Evolutionary conservation across 2,329 filamentous ascomycete genomes (phyloP), one percentile per base, ranked within the genome.

Genomic region (Canariomyces notabilis): DNA sequence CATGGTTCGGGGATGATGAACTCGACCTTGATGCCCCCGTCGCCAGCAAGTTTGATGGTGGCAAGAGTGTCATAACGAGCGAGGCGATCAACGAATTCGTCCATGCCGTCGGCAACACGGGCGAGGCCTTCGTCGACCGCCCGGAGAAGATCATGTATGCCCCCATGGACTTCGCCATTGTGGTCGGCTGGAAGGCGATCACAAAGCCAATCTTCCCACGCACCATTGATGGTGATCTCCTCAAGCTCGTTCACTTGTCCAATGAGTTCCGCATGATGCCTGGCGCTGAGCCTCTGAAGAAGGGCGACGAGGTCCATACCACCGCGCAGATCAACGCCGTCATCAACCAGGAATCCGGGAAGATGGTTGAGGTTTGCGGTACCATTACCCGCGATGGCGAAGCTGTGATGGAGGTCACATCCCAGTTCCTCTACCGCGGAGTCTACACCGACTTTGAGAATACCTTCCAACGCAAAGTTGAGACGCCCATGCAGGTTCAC

Each of bases 291-390:
- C 91, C 93, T 14, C 72, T 98, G 51, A 94, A 95, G 78, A 95
- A 95, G 72, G 93, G 89, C 22, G 93, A 98, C 64, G 81, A 90
- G 52, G 80, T 98, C 16, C 83, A 89, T 52, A 97, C 93, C 3
- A 95, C 88, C 45, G 93, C 93, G 35, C 89, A 94, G 66, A 87
- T 98, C 72, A 97, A 98, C 60, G 89, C 93, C 14, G 89, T 98
- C 60, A 85, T 98, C 73, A 98, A 97, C 72, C 90, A 98, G 67
- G 89, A 95, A 12, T 89, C 93, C 50, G 93, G 93, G 38, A 98
- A 98, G 77, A 96, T 98, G 90, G 94, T 98, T 15, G 94, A 98
- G 69, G 91, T 98, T n/a, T 96, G 90, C 61, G 93, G 93, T 52
- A 98, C 93, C 5, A 95, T 98, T 60, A 85, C 79, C 44, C 85